A percentile compares a stretch with the other conserved stretches of the same genome.
phyloP scores from a whole-genome alignment of 2,329 filamentous ascomycete species.

The Tolypocladium ovalisporum region DNA sequence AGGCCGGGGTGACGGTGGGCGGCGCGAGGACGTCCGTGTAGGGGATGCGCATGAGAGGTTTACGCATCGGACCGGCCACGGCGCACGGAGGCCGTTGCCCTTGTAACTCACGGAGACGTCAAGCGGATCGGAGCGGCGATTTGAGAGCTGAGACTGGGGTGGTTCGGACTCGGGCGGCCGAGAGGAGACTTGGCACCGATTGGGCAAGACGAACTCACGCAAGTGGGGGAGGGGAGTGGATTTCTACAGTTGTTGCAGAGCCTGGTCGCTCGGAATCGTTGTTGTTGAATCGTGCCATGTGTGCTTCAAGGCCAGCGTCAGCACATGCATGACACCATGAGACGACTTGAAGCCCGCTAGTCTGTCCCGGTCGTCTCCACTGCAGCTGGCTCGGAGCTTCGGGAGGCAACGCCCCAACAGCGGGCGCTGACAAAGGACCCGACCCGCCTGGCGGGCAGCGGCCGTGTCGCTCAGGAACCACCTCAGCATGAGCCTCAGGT shows the following conservation, averaged over 20 bases:
- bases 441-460: no score
- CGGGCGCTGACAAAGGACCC: no score
- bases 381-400: background rate
- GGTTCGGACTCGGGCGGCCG: background rate
- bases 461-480: no score
- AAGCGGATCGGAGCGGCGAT: background rate
- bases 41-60: slow-evolving; percentile 74
- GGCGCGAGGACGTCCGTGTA: slow-evolving; percentile 75
- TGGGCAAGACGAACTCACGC: background rate
- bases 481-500: no score
- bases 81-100: slow-evolving; percentile 17
- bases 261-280: background rate
- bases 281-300: background rate
- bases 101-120: slow-evolving; percentile 13
- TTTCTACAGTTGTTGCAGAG: no score
- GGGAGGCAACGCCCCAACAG: background rate
- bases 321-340: background rate
- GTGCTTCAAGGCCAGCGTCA: background rate
- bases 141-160: background rate
- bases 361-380: background rate
- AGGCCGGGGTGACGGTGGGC: slow-evolving; percentile 62
- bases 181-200: background rate
- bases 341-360: background rate
- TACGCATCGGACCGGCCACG: slow-evolving; percentile 39
- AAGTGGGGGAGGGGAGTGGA: background rate